Percentiles rank a stretch among this genome's conserved stretches.
These are phyloP conservation scores for Blastomyces percursus DNA, from an alignment of 2,329 filamentous ascomycete species.

Conservation along the genomic window DNA sequence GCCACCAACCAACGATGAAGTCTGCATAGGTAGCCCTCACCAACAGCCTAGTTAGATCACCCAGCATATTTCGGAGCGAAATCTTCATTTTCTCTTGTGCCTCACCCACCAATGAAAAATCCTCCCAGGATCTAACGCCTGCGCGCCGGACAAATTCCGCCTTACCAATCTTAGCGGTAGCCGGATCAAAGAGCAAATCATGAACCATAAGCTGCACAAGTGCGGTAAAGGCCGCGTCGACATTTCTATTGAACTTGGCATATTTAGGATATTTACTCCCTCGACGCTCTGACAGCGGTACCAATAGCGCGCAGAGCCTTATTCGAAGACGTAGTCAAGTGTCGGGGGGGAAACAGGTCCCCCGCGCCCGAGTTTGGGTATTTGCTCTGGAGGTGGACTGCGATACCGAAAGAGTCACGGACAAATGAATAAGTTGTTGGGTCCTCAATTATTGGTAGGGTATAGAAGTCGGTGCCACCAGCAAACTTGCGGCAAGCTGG, in stretches of 20 bases:
- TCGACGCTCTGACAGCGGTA: constrained; percentile 30
- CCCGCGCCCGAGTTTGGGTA: constrained; percentile 40
- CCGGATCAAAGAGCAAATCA: constrained; percentile 43
- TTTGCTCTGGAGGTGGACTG: constrained; percentile 45
- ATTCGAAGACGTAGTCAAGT: constrained; percentile 33
- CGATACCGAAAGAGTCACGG: constrained; percentile 58
- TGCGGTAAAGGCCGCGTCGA: constrained; percentile 45
- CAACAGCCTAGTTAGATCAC: constrained; percentile 35
- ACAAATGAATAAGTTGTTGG: constrained; percentile 31
- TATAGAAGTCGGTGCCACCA: constrained; percentile 49
- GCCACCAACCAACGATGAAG: constrained; percentile 47
- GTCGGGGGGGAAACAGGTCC: constrained; percentile 39
- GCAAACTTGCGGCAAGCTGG: constrained; percentile 44
- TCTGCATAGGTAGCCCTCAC: constrained; percentile 42
- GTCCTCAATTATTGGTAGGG: constrained; percentile 48
- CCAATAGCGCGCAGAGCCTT: constrained; percentile 21
- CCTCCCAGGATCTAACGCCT: constrained; percentile 33
- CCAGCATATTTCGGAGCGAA: constrained; percentile 35
- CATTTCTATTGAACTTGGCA: constrained; percentile 42
- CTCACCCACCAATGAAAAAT: constrained; percentile 30
- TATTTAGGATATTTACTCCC: constrained; percentile 28
- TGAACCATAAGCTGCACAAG: constrained; percentile 34
- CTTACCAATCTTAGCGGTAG: constrained; percentile 34
- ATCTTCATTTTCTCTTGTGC: constrained; percentile 28
- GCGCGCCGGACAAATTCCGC: constrained; percentile 42